Conservation (phyloP, 108 stramenopile genomes). For the Nitzschia inconspicua region DNA sequence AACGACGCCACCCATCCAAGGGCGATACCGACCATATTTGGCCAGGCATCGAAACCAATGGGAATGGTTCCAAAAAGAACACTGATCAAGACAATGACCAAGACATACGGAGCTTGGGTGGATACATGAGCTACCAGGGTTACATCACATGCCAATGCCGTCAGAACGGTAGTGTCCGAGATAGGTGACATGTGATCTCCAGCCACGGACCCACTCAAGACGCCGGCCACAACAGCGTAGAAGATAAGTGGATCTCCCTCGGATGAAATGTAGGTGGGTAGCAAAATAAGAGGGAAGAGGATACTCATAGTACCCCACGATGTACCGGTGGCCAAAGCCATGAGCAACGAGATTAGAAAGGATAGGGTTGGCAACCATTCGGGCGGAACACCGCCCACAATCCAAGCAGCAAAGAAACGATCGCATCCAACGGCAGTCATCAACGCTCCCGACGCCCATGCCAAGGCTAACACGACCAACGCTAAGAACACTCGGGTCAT, state of each 20-base stretch:
- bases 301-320: conserved; percentile 79
- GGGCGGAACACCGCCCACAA: conserved; percentile 27
- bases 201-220: conserved; percentile 61
- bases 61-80: conserved; percentile 29
- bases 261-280: conserved; percentile 50
- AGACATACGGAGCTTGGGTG: conserved; percentile 72
- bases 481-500: conserved; percentile 59
- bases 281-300: conserved; percentile 60
- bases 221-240: conserved; percentile 45
- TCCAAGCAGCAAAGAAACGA: conserved; percentile 49
- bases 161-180: conserved; percentile 73
- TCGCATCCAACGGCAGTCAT: conserved; percentile 58
- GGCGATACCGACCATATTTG: conserved; percentile 34
- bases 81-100: conserved; percentile 30
- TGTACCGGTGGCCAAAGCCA: conserved; percentile 60
- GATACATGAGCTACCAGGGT: conserved; percentile 51
- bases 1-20: conserved; percentile 17
- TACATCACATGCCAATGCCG: conserved; percentile 53
- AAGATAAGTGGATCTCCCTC: conserved; percentile 48
- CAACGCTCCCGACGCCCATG: conserved; percentile 63
- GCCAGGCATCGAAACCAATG: conserved; percentile 31
- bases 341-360: conserved; percentile 55
- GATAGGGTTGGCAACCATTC: conserved; percentile 50
- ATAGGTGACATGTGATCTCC: conserved; percentile 77
- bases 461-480: conserved; percentile 48